These are phyloP conservation scores for Tranzscheliella williamsii DNA, from an alignment of 1,284 basidiomycete species.

Conservation along the genomic window DNA sequence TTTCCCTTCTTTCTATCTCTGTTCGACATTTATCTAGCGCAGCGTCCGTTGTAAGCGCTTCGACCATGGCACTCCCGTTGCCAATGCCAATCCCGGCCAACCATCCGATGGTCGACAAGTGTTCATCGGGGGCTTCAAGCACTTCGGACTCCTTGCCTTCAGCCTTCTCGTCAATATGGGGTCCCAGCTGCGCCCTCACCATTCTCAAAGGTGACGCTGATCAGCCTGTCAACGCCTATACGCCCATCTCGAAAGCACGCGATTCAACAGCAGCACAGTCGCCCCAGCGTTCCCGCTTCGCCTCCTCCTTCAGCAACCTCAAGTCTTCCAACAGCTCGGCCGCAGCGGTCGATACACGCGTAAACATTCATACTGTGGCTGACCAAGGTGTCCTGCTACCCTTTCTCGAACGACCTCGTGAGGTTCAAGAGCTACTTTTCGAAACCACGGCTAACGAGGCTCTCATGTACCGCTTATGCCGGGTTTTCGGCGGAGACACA, in stretches of 20 bases:
- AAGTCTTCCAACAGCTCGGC: conserved; percentile 6
- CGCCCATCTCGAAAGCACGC: conserved; percentile 15
- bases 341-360: conserved; percentile 16
- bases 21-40: too few species aligned
- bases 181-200: conserved; percentile 30
- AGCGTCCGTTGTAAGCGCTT: too few species aligned
- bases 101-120: too few species aligned
- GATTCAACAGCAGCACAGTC: background rate
- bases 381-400: conserved; percentile 37
- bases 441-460: conserved; percentile 25
- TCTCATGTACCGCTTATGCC: conserved; percentile 25
- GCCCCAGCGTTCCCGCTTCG: conserved; percentile 16
- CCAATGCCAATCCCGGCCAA: conserved; percentile 10
- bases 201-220: conserved; percentile 27
- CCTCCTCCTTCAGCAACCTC: conserved; percentile 18
- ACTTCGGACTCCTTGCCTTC: too few species aligned
- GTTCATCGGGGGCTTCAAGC: too few species aligned
- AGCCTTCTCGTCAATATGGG: too few species aligned
- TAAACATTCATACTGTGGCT: conserved; percentile 29
- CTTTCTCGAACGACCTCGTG: conserved; percentile 34
- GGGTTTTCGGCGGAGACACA: conserved; percentile 24
- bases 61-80: conserved; percentile 31
- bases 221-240: conserved; percentile 23
- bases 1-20: too few species aligned
- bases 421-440: conserved; percentile 35